Evolutionary conservation across 1,284 basidiomycete species (phyloP).

Genomic region (Peniophora sp.): DNA sequence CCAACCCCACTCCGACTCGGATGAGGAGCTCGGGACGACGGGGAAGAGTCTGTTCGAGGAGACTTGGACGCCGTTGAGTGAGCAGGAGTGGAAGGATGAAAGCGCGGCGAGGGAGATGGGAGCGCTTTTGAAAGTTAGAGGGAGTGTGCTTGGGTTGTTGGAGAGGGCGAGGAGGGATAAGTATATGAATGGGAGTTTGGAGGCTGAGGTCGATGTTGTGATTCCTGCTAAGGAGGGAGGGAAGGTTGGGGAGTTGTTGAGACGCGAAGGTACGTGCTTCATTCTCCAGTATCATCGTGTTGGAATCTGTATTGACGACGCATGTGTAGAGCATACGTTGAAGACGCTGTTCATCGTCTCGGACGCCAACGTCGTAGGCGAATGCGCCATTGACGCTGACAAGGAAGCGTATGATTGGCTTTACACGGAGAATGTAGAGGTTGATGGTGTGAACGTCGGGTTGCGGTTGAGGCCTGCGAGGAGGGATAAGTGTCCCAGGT

Average conservation of each 20-base stretch:
- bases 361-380: slow-evolving; percentile 41
- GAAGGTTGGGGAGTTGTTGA: background rate
- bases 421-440: slow-evolving; percentile 27
- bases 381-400: slow-evolving; percentile 27
- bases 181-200: slow-evolving; percentile 25
- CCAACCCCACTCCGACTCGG: too few relatives aligned
- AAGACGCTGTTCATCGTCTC: slow-evolving; percentile 78
- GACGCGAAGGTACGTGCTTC: background rate
- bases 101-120: slow-evolving; percentile 52
- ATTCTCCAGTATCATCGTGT: too few relatives aligned
- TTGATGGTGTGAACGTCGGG: slow-evolving; percentile 27
- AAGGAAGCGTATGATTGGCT: slow-evolving; percentile 34
- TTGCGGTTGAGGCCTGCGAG: slow-evolving; percentile 48
- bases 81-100: slow-evolving; percentile 45
- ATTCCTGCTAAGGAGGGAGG: slow-evolving; percentile 13
- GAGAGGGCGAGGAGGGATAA: slow-evolving; percentile 67
- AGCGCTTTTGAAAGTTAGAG: slow-evolving; percentile 45
- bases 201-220: slow-evolving; percentile 47
- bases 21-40: too few relatives aligned
- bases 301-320: too few relatives aligned
- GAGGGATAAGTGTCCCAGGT: slow-evolving; percentile 64
- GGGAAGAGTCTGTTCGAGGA: background rate
- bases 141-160: slow-evolving; percentile 49
- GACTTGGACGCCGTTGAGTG: slow-evolving; percentile 22
- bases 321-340: slow-evolving; percentile 53